These are phyloP conservation scores for Phytophthora foliorum DNA, from an alignment of 352 stramenopile species.

Conservation along the genomic window DNA sequence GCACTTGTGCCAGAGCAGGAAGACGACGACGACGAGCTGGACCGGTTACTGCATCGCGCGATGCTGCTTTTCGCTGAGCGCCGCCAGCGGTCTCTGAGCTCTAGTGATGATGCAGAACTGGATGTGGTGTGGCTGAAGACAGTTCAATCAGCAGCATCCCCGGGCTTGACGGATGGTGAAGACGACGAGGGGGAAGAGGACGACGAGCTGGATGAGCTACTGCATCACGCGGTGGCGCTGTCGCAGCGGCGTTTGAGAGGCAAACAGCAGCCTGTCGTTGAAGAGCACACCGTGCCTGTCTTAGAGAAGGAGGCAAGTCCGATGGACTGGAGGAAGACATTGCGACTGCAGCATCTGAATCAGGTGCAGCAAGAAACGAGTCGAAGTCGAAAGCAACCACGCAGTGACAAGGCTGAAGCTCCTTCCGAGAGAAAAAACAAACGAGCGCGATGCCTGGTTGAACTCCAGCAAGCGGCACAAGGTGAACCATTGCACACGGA, in stretches of 20 bases:
- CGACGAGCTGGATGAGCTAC: slow-evolving; percentile 9
- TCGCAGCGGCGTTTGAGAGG: background rate
- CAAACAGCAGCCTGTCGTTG: background rate
- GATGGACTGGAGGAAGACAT: slow-evolving; percentile 7
- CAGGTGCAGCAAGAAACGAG: background rate
- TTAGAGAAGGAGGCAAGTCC: background rate
- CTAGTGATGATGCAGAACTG: background rate
- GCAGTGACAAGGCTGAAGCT: background rate
- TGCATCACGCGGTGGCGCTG: slow-evolving; percentile 1
- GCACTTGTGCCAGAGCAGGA: background rate
- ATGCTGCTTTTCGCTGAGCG: slow-evolving; percentile 10
- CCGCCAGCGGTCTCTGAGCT: background rate
- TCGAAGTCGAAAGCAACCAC: slow-evolving; percentile 1
- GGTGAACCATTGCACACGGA: background rate
- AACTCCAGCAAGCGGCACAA: slow-evolving; percentile 6
- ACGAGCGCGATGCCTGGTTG: slow-evolving; percentile 12
- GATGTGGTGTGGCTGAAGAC: slow-evolving; percentile 8
- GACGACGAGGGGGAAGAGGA: slow-evolving; percentile 9
- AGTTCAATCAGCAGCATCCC: background rate
- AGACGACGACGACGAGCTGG: slow-evolving; percentile 13
- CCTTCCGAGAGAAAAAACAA: slow-evolving; percentile 5
- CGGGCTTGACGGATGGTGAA: slow-evolving; percentile 2
- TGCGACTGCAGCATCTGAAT: slow-evolving; percentile 12
- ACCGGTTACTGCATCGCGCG: slow-evolving; percentile 3
- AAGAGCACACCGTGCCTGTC: background rate